phyloP scores from a whole-genome alignment of 345 rosid species.

The Hibiscus mutabilis region DNA sequence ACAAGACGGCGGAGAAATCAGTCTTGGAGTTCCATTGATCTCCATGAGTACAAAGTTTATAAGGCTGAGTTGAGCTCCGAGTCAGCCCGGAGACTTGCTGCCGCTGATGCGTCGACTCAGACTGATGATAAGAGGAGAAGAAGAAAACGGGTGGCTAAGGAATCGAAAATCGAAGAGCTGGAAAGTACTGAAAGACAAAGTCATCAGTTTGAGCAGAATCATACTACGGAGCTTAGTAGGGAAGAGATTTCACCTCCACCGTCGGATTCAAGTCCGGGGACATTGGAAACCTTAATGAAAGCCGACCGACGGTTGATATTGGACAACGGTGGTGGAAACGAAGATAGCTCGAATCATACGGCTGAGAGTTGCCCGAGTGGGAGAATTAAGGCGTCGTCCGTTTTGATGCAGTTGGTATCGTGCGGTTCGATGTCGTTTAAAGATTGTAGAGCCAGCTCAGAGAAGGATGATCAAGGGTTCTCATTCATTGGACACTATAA shows the following conservation, averaged over 20 bases:
- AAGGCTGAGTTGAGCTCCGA: conserved; percentile 51
- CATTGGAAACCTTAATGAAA: conserved; percentile 73
- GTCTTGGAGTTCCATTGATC: conserved; percentile 83
- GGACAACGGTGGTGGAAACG: conserved; percentile 21
- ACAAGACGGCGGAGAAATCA: conserved; percentile 62
- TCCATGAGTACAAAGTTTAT: conserved; percentile 77
- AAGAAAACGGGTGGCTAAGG: conserved; percentile 35
- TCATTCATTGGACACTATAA: conserved; percentile 46
- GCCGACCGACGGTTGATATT: conserved; percentile 63
- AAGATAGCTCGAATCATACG: conserved; percentile 37
- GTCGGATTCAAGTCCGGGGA: conserved; percentile 94
- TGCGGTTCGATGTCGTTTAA: conserved; percentile 87
- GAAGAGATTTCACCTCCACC: conserved; percentile 95
- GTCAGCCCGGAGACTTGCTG: conserved; percentile 48
- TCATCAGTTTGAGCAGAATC: conserved; percentile 24
- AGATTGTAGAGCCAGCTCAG: conserved; percentile 58
- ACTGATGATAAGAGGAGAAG: conserved; percentile 64
- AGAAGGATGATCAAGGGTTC: conserved; percentile 64
- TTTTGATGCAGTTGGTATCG: conserved; percentile 86
- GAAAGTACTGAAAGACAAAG: conserved; percentile 16
- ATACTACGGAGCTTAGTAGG: conserved; percentile 53
- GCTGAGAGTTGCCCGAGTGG: conserved; percentile 48
- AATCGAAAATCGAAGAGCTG: conserved; percentile 26
- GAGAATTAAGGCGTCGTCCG: conserved; percentile 64
- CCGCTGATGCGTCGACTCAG: conserved; percentile 90